phyloP scores from a whole-genome alignment of 2,329 filamentous ascomycete genomes.

The Gnomoniopsis sp. region DNA sequence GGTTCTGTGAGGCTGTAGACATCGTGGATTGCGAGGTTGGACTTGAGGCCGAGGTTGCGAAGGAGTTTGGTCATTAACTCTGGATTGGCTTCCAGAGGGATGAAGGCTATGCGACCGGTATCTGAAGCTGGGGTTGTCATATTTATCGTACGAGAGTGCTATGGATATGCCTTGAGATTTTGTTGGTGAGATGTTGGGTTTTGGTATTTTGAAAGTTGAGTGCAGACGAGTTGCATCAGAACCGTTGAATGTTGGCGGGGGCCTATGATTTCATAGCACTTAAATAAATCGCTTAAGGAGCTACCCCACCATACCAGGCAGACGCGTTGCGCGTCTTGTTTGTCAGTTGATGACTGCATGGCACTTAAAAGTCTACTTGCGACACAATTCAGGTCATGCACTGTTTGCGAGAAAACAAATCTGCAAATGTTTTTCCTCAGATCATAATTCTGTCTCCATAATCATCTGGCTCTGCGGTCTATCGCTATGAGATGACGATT shows the following conservation, averaged over 20 bases:
- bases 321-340: slow-evolving; percentile 12
- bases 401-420: too few relatives aligned
- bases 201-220: background rate
- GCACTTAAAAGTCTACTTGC: background rate
- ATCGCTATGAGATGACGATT: too few relatives aligned
- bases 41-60: slow-evolving; percentile 78
- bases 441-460: too few relatives aligned
- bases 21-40: slow-evolving; percentile 77
- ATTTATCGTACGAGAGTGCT: background rate
- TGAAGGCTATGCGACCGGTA: slow-evolving; percentile 38
- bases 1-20: slow-evolving; percentile 88
- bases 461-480: too few relatives aligned
- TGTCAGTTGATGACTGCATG: background rate
- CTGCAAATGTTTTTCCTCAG: too few relatives aligned
- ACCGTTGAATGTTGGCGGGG: background rate
- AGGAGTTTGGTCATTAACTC: slow-evolving; percentile 82
- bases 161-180: background rate
- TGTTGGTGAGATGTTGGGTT: background rate
- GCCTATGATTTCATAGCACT: slow-evolving; percentile 15
- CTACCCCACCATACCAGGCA: slow-evolving; percentile 9
- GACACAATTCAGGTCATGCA: too few relatives aligned
- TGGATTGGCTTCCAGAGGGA: slow-evolving; percentile 72
- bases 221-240: background rate
- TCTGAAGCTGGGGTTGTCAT: slow-evolving; percentile 32
- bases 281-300: background rate